Evolutionary conservation across 2,329 filamentous ascomycete species (phyloP), one percentile per base, ranked within the genome.

Genomic region (Phialophora macrospora): DNA sequence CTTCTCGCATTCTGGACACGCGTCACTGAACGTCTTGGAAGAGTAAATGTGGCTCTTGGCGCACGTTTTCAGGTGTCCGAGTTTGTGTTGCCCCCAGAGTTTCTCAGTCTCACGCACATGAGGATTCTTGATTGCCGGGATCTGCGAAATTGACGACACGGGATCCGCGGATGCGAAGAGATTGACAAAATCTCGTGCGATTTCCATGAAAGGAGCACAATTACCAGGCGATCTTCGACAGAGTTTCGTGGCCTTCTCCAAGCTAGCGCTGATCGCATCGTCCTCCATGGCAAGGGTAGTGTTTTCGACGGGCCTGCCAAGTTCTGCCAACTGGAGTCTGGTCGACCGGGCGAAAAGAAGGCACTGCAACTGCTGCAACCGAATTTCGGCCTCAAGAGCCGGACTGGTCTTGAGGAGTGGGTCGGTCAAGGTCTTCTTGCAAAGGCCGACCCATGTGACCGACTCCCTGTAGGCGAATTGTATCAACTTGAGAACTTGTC

Each of bases 341-440:
- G 61, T 60, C 6, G 62, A 34, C 22, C 55, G 64, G 22, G 62
- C 65, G 30, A 72, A 62, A 22, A 68, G 64, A 32, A 65, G 49
- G 41, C 72, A 71, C 24, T 63, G 68, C 6, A 72, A 54, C 51
- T 72, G 70, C 26, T 71, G 67, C 24, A 75, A 63, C 22, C 69
- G 69, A 1, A 72, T 58, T 59, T 75, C 74, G 28, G 63, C 66
- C 60, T 74, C 72, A 30, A 75, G 62, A 20, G 66, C 59, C 34
- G 69, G 70, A 30, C 71, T 56, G 8, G 63, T 58, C 32, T 55
- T 66, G 0, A 34, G 48, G 24, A 51, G 17, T n/a, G 62, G 67
- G 24, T 66, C 51, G 2, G 30, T 46, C 44, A 74, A 68, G 9
- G 62, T 49, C 11, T 51, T 34, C n/a, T 69, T 46, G 32, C 72